Base-by-base conservation (phyloP, 768 basidiomycete species). In the Mycena vitilis region DNA sequence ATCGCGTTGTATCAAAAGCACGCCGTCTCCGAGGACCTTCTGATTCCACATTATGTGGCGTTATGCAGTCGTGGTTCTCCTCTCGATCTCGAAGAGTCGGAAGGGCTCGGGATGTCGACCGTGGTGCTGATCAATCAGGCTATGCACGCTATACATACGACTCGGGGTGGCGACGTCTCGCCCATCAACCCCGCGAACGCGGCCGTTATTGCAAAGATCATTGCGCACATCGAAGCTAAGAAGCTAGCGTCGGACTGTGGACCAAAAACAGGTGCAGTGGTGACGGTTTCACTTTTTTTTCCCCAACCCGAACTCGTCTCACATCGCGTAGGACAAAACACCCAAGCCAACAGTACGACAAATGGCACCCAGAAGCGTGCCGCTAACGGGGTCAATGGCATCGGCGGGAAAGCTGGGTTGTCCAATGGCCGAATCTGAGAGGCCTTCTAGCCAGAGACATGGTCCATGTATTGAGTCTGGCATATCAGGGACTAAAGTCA, bases 1-100 rank as follows among this genome's bases (percentile, higher is more conserved):
- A 86, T 92, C 56, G 74, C 76, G 0, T 75, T 84, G 0, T 89
- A 89, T 60, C 83, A 84, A 40, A 60, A 73, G 34, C 80, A 82
- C 69, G 66, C 77, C 0, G 77, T 88, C 45, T 74, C 82, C 55
- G 71, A 73, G 6, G 76, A 78, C 1, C 70, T 85, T 2, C 76
- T 88, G 2, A 70, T 84, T 5, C 82, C 83, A 0, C 79, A 84
- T 0, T 89, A 87, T 54, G 74, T 79, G 2, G 68, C 75, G 0
- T 73, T 89, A 0, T 83, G 84, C 45, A 73, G 72, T 1, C 81
- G 85, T 15, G 75, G 76, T 0, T 79, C 75, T 0, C 80, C 85
- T 0, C 79, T 88, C 4, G 77, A 79, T 1, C 73, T 83, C 13
- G 80, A 80, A 11, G 90, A 89, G 62, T 85, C 82, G 12, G 73